These are phyloP conservation scores for Coniochaeta sp. DNA, from an alignment of 2,329 filamentous ascomycete genomes.

Conservation along the genomic window DNA sequence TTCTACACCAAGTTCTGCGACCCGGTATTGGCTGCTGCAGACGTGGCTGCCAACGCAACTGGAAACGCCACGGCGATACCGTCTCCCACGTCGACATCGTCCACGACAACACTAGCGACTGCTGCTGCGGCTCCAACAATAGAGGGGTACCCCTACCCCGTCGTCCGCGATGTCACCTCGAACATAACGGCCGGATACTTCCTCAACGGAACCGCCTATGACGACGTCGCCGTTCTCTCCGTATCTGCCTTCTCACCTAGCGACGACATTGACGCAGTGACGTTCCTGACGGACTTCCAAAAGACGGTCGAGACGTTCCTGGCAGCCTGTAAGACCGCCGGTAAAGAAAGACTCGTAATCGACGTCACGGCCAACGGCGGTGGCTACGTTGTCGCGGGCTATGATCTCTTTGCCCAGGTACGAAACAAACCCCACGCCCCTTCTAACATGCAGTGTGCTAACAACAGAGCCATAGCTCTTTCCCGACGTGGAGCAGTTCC, in stretches of 20 bases:
- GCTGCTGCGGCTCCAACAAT: conserved; percentile 10
- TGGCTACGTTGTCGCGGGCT: conserved; percentile 39
- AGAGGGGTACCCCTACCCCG: conserved; percentile 20
- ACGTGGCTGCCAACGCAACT: background rate
- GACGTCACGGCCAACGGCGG: conserved; percentile 56
- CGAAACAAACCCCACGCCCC: too few species aligned
- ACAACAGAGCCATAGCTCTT: conserved; percentile 30
- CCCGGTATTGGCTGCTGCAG: conserved; percentile 9
- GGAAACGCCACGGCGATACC: background rate
- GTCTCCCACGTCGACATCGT: background rate
- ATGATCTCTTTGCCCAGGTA: conserved; percentile 37
- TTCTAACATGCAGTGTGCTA: too few species aligned
- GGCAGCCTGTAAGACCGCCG: conserved; percentile 30
- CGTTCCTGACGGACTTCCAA: conserved; percentile 18
- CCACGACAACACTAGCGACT: conserved; percentile 6
- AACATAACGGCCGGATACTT: conserved; percentile 24
- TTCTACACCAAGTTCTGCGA: conserved; percentile 26
- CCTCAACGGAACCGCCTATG: conserved; percentile 23
- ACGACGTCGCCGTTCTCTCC: conserved; percentile 24
- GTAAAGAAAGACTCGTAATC: conserved; percentile 54
- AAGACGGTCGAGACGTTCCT: conserved; percentile 29
- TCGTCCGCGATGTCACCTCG: conserved; percentile 18
- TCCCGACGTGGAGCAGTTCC: conserved; percentile 39
- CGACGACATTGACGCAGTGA: conserved; percentile 5
- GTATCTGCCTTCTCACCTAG: conserved; percentile 17